phyloP scores from a whole-genome alignment of 1,139 yeast species.

The Komagataea norvegica region DNA sequence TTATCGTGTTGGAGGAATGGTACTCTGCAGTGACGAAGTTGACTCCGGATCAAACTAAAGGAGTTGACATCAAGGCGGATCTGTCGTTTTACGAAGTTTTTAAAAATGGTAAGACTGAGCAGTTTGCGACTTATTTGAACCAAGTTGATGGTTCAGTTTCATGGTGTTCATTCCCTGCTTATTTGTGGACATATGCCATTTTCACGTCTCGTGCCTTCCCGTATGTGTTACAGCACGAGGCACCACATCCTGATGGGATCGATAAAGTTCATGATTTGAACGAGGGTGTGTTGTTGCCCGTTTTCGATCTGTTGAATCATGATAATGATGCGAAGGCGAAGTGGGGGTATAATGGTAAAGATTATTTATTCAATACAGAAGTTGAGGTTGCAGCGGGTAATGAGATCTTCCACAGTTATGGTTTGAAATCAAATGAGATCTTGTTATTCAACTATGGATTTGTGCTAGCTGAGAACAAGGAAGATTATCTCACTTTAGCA shows the following conservation, averaged over 20 bases:
- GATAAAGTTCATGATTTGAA: conserved; percentile 32
- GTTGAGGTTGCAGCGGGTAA: conserved; percentile 30
- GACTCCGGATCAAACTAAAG: not conserved
- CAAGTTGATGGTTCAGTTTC: conserved; percentile 12
- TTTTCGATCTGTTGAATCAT: conserved; percentile 77
- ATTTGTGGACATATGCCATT: conserved; percentile 70
- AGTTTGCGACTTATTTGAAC: conserved; percentile 23
- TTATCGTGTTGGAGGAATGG: conserved; percentile 29
- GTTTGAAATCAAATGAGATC: conserved; percentile 82
- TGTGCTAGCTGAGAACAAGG: conserved; percentile 52
- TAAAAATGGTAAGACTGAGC: conserved; percentile 18
- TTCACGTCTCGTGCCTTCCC: conserved; percentile 81
- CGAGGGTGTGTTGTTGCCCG: conserved; percentile 69
- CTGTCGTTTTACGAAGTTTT: conserved; percentile 19
- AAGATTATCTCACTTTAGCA: conserved; percentile 59
- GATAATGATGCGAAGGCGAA: conserved; percentile 53
- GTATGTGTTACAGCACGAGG: conserved; percentile 34
- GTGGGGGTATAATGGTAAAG: conserved; percentile 45
- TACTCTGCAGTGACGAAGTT: conserved; percentile 10
- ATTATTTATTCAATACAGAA: conserved; percentile 33
- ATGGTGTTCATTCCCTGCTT: conserved; percentile 64
- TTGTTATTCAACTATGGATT: conserved; percentile 58
- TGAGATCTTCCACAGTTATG: conserved; percentile 76
- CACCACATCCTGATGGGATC: conserved; percentile 16
- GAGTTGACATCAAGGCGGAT: conserved; percentile 13